phyloP scores from a whole-genome alignment of 768 basidiomycete genomes.

The Lentinula boryana region DNA sequence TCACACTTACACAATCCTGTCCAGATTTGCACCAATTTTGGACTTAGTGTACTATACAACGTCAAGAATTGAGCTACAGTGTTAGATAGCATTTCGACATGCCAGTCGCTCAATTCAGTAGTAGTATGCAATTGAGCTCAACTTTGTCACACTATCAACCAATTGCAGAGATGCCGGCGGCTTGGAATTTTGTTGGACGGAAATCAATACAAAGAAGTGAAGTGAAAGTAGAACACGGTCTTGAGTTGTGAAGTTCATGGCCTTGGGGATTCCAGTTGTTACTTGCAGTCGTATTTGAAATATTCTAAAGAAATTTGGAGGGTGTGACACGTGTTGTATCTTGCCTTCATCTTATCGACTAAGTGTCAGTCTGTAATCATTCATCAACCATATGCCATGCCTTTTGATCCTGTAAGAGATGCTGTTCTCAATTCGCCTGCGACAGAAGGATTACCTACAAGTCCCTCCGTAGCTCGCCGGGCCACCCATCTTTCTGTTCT shows the following conservation, averaged over 20 bases:
- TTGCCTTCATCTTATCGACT: neutral
- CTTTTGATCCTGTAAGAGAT: slow-evolving; percentile 86
- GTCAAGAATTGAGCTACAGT: too few species aligned
- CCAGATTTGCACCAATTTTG: too few species aligned
- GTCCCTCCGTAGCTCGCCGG: slow-evolving; percentile 48
- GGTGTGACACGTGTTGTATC: neutral
- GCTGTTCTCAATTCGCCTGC: slow-evolving; percentile 77
- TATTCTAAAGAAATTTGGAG: neutral
- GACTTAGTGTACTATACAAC: too few species aligned
- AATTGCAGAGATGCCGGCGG: neutral
- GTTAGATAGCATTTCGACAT: too few species aligned
- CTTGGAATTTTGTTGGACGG: neutral
- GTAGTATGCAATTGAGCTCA: too few species aligned
- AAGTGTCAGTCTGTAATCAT: neutral
- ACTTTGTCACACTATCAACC: neutral
- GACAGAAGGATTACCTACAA: slow-evolving; percentile 28
- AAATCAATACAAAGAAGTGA: neutral
- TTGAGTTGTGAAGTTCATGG: neutral
- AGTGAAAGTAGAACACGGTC: neutral
- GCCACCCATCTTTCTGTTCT: slow-evolving; percentile 76
- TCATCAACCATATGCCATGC: slow-evolving; percentile 32
- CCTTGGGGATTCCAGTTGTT: neutral
- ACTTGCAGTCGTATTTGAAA: neutral
- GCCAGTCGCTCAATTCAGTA: neutral
- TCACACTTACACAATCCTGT: too few species aligned